Base-by-base conservation (phyloP, 169 alveolate genomes). In the Eimeria sp. region DNA sequence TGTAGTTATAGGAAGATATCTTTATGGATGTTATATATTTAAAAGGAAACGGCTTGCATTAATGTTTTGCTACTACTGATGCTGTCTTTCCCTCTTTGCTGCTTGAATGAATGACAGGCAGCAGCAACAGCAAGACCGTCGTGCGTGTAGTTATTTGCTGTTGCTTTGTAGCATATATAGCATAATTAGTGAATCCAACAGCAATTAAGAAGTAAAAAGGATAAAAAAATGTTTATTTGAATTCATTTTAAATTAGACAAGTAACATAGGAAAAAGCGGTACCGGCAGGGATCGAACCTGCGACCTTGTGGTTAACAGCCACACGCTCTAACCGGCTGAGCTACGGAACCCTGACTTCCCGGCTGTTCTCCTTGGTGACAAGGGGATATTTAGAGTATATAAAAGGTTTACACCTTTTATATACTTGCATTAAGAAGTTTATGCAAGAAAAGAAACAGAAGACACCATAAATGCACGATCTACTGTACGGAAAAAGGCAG, bases 271-370 rank as follows among this genome's bases (percentile, higher is more conserved):
- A 65, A 65, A 65, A 25, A 11, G 22, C 97, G 97, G 97, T 92
- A 92, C 97, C 97, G 97, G 96, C 97, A 97, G 99, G 99, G 98
- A 88, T 98, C 99, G 99, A 98, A 98, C 99, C 99, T 97, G 97
- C 99, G 99, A 98, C 99, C 99, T 98, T 98, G 99, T 98, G 99
- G 99, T 98, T 98, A 98, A 98, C 99, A 98, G 99, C 99, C 99
- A 98, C 99, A 98, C 99, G 99, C 99, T 98, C 99, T 98, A 96
- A 92, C 97, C 97, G 40, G 95, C 97, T 96, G 97, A 96, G 97
- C 97, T 96, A 96, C 97, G 97, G 96, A 96, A 86, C 96, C 97
- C 10, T 70, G 47, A 11, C 13, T 11, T 0, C 2, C 16, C 61
- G 16, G 1, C 61, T 54, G 10, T 54, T 54, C 16, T 54, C 20